Evolutionary conservation across 2,329 filamentous ascomycete species (phyloP), one percentile per base, ranked within the genome.

Genomic region (Microdochium paspali): DNA sequence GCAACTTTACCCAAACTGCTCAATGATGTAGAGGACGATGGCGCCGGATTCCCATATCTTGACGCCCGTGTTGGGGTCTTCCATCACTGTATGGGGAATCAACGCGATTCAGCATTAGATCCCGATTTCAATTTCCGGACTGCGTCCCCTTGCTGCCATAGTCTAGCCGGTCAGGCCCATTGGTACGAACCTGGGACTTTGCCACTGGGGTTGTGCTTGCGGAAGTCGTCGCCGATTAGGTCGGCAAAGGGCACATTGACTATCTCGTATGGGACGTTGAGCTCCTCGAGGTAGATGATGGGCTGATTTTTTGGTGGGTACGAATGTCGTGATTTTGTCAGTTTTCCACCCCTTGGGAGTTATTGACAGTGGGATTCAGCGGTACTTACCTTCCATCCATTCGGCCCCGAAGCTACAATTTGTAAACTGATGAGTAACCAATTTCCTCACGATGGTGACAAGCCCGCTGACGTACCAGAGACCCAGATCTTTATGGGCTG

Each of bases 41-140:
- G 72, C 70, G 6, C 69, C 69, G 21, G 64, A 67, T 56, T 74
- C 71, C 66, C 69, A 75, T 35, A 70, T 58, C 1, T 61, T 63
- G 35, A 74, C 57, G 46, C 62, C 64, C 46, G 69, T 72, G 28
- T 66, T 64, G 23, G 67, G 65, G 47, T 74, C 71, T 48, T 72
- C 59, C 31, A 73, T 56, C 10, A 35, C 31, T 35, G 15, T 35
- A 18, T 6, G 18, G 5, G 7, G 18, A 9, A n/a, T 9, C 10
- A n/a, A n/a, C 31, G n/a, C 6, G 18, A 7, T n/a, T 18, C 10
- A n/a, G 10, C 7, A 35, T 35, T n/a, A 15, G 31, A 15, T 9
- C 9, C 26, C 15, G 26, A 9, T 30, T 30, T 15, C 10, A 35
- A 12, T 18, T 35, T 7, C 5, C 31, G 26, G 31, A 18, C 10